Base-by-base conservation (phyloP, 257 asterid genomes). In the Linaria vulgaris region DNA sequence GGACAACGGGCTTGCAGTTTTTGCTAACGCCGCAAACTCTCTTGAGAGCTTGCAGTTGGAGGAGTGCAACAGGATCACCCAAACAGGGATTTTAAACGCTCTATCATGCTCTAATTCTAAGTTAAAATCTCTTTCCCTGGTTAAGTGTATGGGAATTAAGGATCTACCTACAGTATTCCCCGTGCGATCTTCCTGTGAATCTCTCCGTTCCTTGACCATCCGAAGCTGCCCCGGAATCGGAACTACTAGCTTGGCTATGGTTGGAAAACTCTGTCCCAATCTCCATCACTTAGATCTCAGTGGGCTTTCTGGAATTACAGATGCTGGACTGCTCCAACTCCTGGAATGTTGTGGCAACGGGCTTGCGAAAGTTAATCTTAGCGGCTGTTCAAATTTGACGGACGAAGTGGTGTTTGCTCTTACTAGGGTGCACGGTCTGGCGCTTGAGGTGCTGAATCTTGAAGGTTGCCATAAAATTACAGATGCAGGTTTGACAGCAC, bases 51-150 rank as follows among this genome's bases (percentile, higher is more conserved):
- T 90, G 65, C 90, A 75, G 21, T 72, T 94, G 76, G 97, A 94
- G 78, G 96, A 94, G 76, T 90, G 95, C 87, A 70, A 90, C 63
- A 74, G 86, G 73, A 82, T 94, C 71, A 83, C 95, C 15, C 91
- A 82, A 80, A 49, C 64, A 0, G 97, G 95, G 16, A 74, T 90
- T 56, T 63, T 90, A 6, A 77, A 72, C 14, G 85, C 95, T 0
- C 79, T 94, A 61, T 85, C 96, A 30, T 80, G 78, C 79, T 77
- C 82, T n/a, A 65, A 47, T 45, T 76, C 87, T 4, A 90, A 81
- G 64, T 31, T 94, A 64, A 94, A 81, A 76, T 85, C 96, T 3
- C 82, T 90, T 75, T 73, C 90, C 9, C 61, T 94, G 3, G 76
- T 82, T 12, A 90, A 85, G 69, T 94, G 97, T 80, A 51, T 84